These are phyloP conservation scores for Apium graveolens DNA, from an alignment of 129 eudicot species.

Conservation along the genomic window DNA sequence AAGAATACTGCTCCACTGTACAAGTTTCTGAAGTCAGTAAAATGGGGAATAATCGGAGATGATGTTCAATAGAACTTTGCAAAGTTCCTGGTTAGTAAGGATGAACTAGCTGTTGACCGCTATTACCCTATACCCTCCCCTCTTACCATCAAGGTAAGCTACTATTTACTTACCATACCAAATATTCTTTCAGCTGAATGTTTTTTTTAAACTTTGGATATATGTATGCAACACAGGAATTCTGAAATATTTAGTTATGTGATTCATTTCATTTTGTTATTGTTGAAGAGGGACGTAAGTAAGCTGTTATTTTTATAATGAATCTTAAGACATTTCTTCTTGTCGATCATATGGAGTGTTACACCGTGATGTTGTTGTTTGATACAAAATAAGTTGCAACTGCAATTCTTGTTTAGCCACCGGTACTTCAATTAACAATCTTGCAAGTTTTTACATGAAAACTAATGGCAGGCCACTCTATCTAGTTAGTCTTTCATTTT, in stretches of 20 bases:
- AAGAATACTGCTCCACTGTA: slow-evolving; percentile 53
- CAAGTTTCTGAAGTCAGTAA: slow-evolving; percentile 71
- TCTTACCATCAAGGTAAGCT: slow-evolving; percentile 68
- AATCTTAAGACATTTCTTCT: neutral
- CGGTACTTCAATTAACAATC: neutral
- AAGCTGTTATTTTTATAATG: slow-evolving; percentile 26
- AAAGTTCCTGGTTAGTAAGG: slow-evolving; percentile 60
- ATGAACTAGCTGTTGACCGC: slow-evolving; percentile 66
- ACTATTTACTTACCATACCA: neutral
- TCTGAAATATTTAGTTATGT: neutral
- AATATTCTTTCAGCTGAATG: neutral
- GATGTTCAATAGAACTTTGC: slow-evolving; percentile 88
- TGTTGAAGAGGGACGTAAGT: slow-evolving; percentile 38
- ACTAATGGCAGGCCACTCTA: neutral
- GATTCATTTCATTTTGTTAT: neutral
- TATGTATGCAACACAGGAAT: neutral
- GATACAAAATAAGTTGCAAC: neutral
- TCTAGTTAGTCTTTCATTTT: too few relatives aligned
- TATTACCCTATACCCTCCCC: slow-evolving; percentile 93
- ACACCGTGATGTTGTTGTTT: neutral
- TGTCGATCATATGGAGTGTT: neutral
- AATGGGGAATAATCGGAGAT: slow-evolving; percentile 69
- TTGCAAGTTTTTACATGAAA: neutral
- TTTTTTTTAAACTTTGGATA: neutral
- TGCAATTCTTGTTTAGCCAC: neutral